phyloP scores from a whole-genome alignment of 768 basidiomycete genomes.

The Lactifluus pinguis region DNA sequence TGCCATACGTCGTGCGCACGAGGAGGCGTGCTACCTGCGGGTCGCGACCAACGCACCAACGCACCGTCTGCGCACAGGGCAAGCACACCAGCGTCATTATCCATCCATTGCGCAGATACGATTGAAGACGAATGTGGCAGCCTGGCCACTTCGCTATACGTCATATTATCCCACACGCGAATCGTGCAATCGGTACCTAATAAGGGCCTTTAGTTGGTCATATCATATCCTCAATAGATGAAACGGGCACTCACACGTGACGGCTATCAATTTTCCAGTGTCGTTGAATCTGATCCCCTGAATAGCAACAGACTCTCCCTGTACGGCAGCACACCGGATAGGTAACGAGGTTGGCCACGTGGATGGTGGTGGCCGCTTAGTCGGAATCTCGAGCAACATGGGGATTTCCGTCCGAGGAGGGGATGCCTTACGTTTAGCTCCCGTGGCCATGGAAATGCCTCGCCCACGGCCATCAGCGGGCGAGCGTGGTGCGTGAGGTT shows the following conservation, averaged over 20 bases:
- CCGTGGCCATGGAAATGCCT: not conserved
- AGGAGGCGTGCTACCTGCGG: conserved; percentile 31
- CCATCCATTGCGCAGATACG: conserved; percentile 48
- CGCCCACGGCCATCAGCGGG: conserved; percentile 8
- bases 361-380: conserved; percentile 28
- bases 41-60: conserved; percentile 51
- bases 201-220: conserved; percentile 20
- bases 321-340: conserved; percentile 30
- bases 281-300: conserved; percentile 41
- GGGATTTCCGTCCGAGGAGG: conserved; percentile 6
- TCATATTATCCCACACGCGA: conserved; percentile 51
- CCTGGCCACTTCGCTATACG: conserved; percentile 43
- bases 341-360: conserved; percentile 43
- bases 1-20: conserved; percentile 16
- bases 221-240: not conserved
- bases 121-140: conserved; percentile 44
- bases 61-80: conserved; percentile 41
- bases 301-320: conserved; percentile 42
- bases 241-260: conserved; percentile 39
- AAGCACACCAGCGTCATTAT: conserved; percentile 15
- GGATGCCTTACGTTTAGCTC: conserved; percentile 16
- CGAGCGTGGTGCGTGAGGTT: not conserved
- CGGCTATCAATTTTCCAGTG: conserved; percentile 47
- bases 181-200: conserved; percentile 47
- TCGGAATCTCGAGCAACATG: conserved; percentile 1